Percentiles rank a stretch among this genome's conserved stretches.
These are phyloP conservation scores for Cymbidium sinense DNA, from an alignment of 106 monocot genomes.

Conservation along the genomic window DNA sequence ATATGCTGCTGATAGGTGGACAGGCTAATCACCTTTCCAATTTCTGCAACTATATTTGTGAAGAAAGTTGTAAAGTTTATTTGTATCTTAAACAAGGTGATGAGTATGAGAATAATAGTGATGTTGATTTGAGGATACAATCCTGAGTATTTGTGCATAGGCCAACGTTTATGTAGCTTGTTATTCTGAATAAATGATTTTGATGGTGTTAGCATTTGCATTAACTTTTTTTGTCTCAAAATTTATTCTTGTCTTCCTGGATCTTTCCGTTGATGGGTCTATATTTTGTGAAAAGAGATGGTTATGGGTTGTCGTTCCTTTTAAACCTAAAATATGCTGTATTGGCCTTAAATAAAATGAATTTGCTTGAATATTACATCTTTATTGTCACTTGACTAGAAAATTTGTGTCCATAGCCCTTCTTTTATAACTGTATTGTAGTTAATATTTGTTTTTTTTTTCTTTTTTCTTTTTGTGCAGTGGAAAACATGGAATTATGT, in stretches of 20 bases:
- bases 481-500: conserved; percentile 27
- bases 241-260: not conserved
- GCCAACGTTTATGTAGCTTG: not conserved
- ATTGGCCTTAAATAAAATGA: not conserved
- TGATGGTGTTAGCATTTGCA: not conserved
- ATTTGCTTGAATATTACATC: not conserved
- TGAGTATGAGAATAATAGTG: not conserved
- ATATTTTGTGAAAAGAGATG: too few species aligned
- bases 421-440: too few species aligned
- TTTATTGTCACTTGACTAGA: not conserved
- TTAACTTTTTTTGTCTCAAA: not conserved
- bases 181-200: not conserved
- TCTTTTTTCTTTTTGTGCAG: too few species aligned
- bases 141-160: not conserved
- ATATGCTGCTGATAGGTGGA: too few species aligned
- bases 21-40: too few species aligned
- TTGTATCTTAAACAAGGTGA: not conserved
- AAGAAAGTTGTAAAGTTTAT: too few species aligned
- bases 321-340: not conserved
- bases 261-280: not conserved
- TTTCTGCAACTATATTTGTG: too few species aligned
- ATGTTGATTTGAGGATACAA: not conserved
- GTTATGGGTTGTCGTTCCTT: not conserved
- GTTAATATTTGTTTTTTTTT: too few species aligned
- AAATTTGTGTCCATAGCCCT: not conserved